Evolutionary conservation across 140 eudicot genomes (phyloP).

Genomic region (Bidens hawaiensis): DNA sequence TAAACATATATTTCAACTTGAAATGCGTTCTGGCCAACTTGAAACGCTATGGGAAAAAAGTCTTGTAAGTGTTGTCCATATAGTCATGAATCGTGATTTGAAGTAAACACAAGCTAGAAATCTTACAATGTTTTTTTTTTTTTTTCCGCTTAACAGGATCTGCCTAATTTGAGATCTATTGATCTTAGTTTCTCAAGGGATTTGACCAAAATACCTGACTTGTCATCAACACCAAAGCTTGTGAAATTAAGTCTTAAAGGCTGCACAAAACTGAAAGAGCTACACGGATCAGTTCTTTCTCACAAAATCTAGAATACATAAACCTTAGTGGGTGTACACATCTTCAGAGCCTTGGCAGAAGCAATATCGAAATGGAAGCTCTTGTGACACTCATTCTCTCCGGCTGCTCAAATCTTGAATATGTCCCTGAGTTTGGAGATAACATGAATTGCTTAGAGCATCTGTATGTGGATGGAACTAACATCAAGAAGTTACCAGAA

Average conservation of each 20-base stretch:
- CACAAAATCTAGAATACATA: slow-evolving; percentile 12
- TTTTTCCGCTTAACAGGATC: slow-evolving; percentile 3
- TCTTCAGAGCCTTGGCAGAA: slow-evolving; percentile 22
- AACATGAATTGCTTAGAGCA: slow-evolving; percentile 17
- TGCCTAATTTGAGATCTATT: slow-evolving; percentile 23
- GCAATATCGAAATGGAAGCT: slow-evolving; percentile 16
- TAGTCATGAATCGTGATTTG: background rate
- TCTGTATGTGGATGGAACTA: slow-evolving; percentile 17
- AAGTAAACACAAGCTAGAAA: background rate
- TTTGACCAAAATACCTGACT: slow-evolving; percentile 13
- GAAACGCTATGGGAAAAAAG: slow-evolving; percentile 7
- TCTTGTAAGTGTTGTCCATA: background rate
- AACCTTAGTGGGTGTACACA: slow-evolving; percentile 6
- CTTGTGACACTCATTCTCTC: slow-evolving; percentile 20
- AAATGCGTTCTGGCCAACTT: slow-evolving; percentile 20
- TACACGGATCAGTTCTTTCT: slow-evolving; percentile 13
- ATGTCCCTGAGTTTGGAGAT: slow-evolving; percentile 23
- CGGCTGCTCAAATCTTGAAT: slow-evolving; percentile 21
- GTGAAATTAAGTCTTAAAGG: slow-evolving; percentile 16
- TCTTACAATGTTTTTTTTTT: background rate
- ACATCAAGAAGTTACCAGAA: slow-evolving; percentile 18
- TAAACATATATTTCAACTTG: slow-evolving; percentile 7
- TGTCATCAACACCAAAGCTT: slow-evolving; percentile 16
- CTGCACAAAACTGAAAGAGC: slow-evolving; percentile 4
- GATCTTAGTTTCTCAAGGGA: slow-evolving; percentile 21